phyloP scores from a whole-genome alignment of 257 asterid species.

The Ligustrum vulgare region DNA sequence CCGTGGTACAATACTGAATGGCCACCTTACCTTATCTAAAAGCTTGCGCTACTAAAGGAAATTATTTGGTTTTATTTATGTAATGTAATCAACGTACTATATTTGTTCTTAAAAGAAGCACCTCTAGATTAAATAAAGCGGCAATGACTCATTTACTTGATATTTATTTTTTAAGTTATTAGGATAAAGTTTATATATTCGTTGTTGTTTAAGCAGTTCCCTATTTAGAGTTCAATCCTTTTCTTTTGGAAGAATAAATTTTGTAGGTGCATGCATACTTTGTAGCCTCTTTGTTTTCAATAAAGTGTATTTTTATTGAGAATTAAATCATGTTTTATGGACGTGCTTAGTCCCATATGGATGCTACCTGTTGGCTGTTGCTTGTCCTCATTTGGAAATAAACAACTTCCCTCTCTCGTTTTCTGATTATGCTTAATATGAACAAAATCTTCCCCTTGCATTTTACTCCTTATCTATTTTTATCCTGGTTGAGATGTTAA shows the following conservation, averaged over 20 bases:
- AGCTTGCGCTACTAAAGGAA: neutral
- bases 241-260: neutral
- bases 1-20: neutral
- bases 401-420: neutral
- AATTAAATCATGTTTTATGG: neutral
- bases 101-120: neutral
- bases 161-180: no score
- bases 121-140: neutral
- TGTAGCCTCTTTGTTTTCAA: constrained; percentile 2
- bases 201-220: neutral
- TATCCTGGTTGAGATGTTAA: neutral
- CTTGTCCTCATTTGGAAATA: neutral
- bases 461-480: neutral
- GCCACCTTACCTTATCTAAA: neutral
- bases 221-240: neutral
- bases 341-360: neutral
- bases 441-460: neutral
- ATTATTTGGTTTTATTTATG: neutral
- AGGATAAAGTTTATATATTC: neutral
- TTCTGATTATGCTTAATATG: neutral
- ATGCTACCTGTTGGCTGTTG: neutral
- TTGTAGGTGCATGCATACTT: neutral
- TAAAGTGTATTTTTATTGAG: neutral
- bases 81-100: neutral
- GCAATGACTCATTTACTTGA: neutral